These are phyloP conservation scores for Leptoxyphium fumago DNA, from an alignment of 2,329 filamentous ascomycete genomes.

Conservation along the genomic window DNA sequence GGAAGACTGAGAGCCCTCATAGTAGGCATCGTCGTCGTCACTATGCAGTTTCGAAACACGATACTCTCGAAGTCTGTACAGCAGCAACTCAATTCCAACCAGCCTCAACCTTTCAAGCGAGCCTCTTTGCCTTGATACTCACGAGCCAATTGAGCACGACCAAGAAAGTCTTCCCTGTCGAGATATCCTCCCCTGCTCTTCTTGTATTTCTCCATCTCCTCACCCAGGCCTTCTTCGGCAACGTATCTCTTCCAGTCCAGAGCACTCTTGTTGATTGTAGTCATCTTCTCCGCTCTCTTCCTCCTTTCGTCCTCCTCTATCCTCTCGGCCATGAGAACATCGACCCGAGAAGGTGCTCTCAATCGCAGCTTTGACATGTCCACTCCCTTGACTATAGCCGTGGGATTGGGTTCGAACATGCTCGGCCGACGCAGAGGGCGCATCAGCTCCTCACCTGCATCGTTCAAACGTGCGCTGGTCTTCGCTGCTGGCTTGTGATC, in stretches of 20 bases:
- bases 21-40: too few relatives aligned
- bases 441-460: conserved; percentile 16
- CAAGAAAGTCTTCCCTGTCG: conserved; percentile 48
- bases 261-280: conserved; percentile 50
- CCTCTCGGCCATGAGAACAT: conserved; percentile 19
- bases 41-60: too few relatives aligned
- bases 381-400: conserved; percentile 30
- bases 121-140: conserved; percentile 42
- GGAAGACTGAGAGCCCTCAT: too few relatives aligned
- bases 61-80: too few relatives aligned
- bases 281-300: conserved; percentile 42
- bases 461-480: conserved; percentile 1
- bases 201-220: conserved; percentile 46
- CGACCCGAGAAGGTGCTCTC: conserved; percentile 16
- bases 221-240: conserved; percentile 44
- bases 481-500: neutral
- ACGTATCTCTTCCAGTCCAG: conserved; percentile 52
- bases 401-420: conserved; percentile 37
- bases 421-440: conserved; percentile 32
- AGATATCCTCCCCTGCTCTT: conserved; percentile 48
- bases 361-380: conserved; percentile 28
- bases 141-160: conserved; percentile 38
- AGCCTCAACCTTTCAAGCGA: conserved; percentile 27
- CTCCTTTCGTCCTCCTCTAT: conserved; percentile 19
- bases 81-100: too few relatives aligned